These are phyloP conservation scores for Dryas octopetala DNA, from an alignment of 306 rosid species.

Conservation along the genomic window DNA sequence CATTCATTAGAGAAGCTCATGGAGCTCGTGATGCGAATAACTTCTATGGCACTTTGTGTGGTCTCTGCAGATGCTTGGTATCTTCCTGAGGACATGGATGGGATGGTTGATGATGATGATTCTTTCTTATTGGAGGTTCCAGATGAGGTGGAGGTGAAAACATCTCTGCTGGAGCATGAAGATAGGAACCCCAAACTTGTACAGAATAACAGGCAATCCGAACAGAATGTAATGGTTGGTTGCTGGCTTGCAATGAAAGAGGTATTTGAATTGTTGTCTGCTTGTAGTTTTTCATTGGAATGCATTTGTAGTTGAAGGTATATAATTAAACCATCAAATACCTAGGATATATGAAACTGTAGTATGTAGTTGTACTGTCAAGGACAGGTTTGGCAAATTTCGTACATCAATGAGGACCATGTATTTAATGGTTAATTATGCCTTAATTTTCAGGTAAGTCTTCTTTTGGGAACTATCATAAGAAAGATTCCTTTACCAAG, in stretches of 20 bases:
- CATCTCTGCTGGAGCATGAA: constrained; percentile 45
- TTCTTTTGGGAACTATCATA: constrained; percentile 90
- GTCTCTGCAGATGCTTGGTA: constrained; percentile 96
- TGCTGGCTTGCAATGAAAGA: constrained; percentile 99
- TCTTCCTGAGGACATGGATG: constrained; percentile 94
- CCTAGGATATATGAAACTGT: not conserved
- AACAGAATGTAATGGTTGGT: constrained; percentile 96
- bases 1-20: constrained; percentile 62
- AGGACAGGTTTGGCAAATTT: constrained; percentile 4
- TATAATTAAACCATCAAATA: not conserved
- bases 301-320: not conserved
- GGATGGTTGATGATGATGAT: constrained; percentile 63
- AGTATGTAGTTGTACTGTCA: not conserved
- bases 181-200: constrained; percentile 41
- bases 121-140: constrained; percentile 57
- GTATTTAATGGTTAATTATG: constrained; percentile 14
- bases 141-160: constrained; percentile 42
- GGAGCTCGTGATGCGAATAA: constrained; percentile 77
- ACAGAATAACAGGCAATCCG: constrained; percentile 58
- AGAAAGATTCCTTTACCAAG: constrained; percentile 85
- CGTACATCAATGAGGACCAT: not conserved
- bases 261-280: constrained; percentile 45
- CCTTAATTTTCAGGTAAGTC: constrained; percentile 73
- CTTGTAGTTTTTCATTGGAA: constrained; percentile 6
- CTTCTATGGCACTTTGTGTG: constrained; percentile 91